Percentiles rank a stretch among this genome's conserved stretches.
These are phyloP conservation scores for Houttuynia cordata DNA, from an alignment of 164 flowering plant species.

Conservation along the genomic window DNA sequence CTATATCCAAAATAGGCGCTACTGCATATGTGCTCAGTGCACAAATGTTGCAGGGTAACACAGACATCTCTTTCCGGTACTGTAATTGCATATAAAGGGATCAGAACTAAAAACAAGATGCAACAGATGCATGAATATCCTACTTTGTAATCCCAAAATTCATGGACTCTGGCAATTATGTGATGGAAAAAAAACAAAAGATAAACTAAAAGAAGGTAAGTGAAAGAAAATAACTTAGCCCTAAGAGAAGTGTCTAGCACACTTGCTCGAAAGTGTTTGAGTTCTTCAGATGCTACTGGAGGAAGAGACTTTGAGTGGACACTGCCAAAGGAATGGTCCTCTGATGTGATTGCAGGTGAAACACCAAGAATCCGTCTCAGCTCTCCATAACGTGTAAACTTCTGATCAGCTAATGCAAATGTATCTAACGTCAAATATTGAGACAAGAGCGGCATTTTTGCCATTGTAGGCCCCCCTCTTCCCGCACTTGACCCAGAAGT, in stretches of 20 bases:
- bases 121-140: background rate
- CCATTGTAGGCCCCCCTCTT: conserved; percentile 2
- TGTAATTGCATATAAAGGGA: background rate
- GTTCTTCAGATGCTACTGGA: conserved; percentile 37
- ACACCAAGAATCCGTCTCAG: conserved; percentile 37
- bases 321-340: conserved; percentile 45
- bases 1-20: background rate
- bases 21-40: background rate
- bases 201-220: conserved; percentile 2
- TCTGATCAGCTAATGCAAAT: conserved; percentile 45
- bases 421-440: conserved; percentile 53
- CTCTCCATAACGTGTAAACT: conserved; percentile 39
- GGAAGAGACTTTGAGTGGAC: conserved; percentile 32
- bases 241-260: conserved; percentile 30
- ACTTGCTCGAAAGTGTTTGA: conserved; percentile 44
- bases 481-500: conserved; percentile 22
- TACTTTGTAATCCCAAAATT: background rate
- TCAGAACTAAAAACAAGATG: background rate
- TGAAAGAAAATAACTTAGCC: conserved; percentile 23
- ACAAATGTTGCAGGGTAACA: background rate
- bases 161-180: background rate
- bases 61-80: too few relatives aligned
- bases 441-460: conserved; percentile 32
- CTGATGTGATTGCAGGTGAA: conserved; percentile 31
- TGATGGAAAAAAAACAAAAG: background rate